phyloP scores from a whole-genome alignment of 1,284 basidiomycete species.

The Microbotryum intermedium region DNA sequence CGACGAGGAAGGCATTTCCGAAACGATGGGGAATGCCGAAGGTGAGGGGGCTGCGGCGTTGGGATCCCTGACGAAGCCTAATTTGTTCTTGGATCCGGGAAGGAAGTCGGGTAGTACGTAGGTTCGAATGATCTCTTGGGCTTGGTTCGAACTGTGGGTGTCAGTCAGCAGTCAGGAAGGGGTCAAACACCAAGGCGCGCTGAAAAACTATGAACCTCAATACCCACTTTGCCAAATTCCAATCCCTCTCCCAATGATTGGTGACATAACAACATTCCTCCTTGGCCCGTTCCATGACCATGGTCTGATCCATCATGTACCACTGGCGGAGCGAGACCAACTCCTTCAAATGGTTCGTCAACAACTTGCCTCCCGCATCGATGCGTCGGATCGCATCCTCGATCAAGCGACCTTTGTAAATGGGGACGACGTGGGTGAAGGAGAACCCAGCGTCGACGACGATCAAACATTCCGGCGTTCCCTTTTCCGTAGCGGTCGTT shows the following conservation, averaged over 20 bases:
- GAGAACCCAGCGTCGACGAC: conserved; percentile 86
- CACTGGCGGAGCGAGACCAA: conserved; percentile 88
- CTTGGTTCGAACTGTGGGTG: conserved; percentile 17
- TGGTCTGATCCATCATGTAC: conserved; percentile 96
- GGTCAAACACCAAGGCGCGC: not conserved
- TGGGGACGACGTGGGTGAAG: conserved; percentile 83
- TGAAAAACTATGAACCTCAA: conserved; percentile 45
- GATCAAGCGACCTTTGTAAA: conserved; percentile 62
- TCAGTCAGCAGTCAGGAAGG: not conserved
- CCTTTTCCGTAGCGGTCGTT: conserved; percentile 40
- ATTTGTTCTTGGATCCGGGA: conserved; percentile 46
- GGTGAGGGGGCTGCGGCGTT: conserved; percentile 7
- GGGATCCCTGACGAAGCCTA: conserved; percentile 53
- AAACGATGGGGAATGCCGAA: not conserved
- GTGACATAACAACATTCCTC: conserved; percentile 80
- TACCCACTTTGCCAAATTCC: conserved; percentile 71
- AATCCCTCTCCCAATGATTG: conserved; percentile 59
- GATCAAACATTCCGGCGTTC: conserved; percentile 63
- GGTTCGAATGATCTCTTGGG: conserved; percentile 59
- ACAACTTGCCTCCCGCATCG: conserved; percentile 83
- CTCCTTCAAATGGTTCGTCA: conserved; percentile 91
- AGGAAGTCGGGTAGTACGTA: conserved; percentile 85
- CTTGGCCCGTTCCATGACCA: conserved; percentile 84
- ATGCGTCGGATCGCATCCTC: conserved; percentile 75
- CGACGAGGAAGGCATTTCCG: not conserved